Evolutionary conservation across 495 filamentous ascomycete genomes (phyloP).

Genomic region (Aspergillus taichungensis): DNA sequence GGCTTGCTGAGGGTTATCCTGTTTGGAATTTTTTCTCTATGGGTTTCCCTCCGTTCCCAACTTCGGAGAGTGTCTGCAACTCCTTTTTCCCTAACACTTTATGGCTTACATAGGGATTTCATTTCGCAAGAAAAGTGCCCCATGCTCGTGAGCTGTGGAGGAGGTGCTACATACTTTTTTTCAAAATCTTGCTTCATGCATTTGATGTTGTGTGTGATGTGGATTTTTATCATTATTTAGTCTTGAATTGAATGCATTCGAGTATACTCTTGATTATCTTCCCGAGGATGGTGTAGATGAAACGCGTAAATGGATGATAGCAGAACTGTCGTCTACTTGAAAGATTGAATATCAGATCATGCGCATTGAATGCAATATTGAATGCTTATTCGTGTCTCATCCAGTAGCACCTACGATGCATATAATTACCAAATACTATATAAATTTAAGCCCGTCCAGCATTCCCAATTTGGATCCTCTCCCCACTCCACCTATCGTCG

Average conservation of each 20-base stretch:
- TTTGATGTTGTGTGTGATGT: no score
- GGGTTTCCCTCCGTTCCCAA: constrained; percentile 45
- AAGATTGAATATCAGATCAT: no score
- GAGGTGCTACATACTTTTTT: constrained; percentile 33
- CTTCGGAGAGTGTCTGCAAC: constrained; percentile 33
- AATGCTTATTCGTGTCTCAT: not conserved
- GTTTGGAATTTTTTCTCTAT: constrained; percentile 26
- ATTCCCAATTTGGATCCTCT: constrained; percentile 74
- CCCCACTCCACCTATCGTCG: constrained; percentile 67
- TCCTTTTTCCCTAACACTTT: constrained; percentile 37
- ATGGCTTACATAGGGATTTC: constrained; percentile 43
- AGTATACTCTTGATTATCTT: not conserved
- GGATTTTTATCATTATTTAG: not conserved
- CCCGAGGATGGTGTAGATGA: no score
- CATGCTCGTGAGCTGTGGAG: constrained; percentile 44
- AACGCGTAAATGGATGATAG: no score
- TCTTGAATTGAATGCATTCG: not conserved
- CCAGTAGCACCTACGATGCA: not conserved
- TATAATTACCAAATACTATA: constrained; percentile 1
- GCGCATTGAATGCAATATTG: no score
- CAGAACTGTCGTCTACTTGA: no score
- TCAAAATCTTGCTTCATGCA: constrained; percentile 1
- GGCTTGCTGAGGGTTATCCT: constrained; percentile 45
- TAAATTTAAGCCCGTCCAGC: constrained; percentile 59
- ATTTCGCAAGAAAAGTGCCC: constrained; percentile 28